Percentiles rank a stretch among this genome's conserved stretches.
phyloP scores from a whole-genome alignment of 1,284 basidiomycete genomes.

The Trichosporon sp. region DNA sequence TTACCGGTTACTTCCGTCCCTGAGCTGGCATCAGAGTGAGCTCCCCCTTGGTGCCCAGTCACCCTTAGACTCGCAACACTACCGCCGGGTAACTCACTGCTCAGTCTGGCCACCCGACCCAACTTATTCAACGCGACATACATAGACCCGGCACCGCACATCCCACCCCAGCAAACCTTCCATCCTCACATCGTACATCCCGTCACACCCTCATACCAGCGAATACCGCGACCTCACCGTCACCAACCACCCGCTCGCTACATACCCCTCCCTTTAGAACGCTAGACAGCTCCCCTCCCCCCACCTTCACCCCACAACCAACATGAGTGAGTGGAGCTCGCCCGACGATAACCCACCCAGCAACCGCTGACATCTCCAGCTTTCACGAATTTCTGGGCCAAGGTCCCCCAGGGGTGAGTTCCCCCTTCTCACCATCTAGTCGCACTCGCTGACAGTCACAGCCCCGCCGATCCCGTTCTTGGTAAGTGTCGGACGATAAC shows the following conservation, averaged over 20 bases:
- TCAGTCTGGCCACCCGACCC: not conserved
- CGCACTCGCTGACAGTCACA: conserved; percentile 12
- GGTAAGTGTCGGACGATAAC: conserved; percentile 31
- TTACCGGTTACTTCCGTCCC: conserved; percentile 20
- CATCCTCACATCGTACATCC: not conserved
- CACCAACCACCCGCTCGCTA: not conserved
- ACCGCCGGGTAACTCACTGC: conserved; percentile 17
- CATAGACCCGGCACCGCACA: not conserved
- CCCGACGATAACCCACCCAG: not conserved
- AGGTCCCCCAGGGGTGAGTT: conserved; percentile 28
- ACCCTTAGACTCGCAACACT: conserved; percentile 7
- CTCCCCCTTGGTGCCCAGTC: too few species aligned
- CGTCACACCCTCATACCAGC: not conserved
- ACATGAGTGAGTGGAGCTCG: conserved; percentile 15
- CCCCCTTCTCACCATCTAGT: not conserved
- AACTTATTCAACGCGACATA: not conserved
- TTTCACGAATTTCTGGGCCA: conserved; percentile 28
- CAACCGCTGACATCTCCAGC: conserved; percentile 11
- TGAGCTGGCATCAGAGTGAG: not conserved
- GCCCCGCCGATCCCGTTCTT: conserved; percentile 34
- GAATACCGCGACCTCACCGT: not conserved
- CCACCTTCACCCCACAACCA: not conserved
- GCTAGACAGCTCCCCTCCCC: not conserved
- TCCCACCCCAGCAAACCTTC: not conserved
- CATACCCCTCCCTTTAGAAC: not conserved